phyloP scores from a whole-genome alignment of 129 eudicot species.

The Mikania micrantha region DNA sequence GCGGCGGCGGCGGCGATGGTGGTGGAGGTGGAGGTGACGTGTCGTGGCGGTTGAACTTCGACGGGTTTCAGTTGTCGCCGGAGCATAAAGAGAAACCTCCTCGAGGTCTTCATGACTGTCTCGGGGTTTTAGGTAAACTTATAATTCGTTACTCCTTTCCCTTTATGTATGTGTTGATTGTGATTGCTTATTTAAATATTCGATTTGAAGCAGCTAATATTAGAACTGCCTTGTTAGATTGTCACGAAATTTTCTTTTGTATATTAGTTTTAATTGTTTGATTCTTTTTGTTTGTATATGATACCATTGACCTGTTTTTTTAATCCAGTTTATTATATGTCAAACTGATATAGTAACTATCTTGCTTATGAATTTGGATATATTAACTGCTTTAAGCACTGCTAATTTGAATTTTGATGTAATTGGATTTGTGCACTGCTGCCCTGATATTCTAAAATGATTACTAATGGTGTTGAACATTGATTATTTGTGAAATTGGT shows the following conservation, averaged over 20 bases:
- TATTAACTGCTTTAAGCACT: background rate
- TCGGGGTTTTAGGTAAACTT: conserved; percentile 46
- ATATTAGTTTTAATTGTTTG: background rate
- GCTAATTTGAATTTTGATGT: background rate
- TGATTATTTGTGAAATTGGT: background rate
- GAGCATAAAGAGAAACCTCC: conserved; percentile 56
- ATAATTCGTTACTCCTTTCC: background rate
- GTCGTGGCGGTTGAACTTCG: conserved; percentile 52
- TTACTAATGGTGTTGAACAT: background rate
- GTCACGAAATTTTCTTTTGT: background rate
- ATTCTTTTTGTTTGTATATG: conserved; percentile 3
- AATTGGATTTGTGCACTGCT: background rate
- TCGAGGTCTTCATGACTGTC: conserved; percentile 47
- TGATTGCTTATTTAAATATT: background rate
- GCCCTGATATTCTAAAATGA: background rate
- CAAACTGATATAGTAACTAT: background rate
- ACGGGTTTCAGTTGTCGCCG: conserved; percentile 34
- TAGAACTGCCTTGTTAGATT: background rate
- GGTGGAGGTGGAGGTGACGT: conserved; percentile 12
- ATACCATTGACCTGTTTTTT: background rate
- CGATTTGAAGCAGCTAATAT: conserved; percentile 3
- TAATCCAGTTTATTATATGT: background rate
- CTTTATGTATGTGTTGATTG: conserved; percentile 7
- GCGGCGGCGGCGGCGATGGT: conserved; percentile 5
- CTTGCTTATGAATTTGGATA: background rate